Evolutionary conservation across 108 stramenopile genomes (phyloP), one percentile per base, ranked within the genome.

Genomic region (Stephanodiscus triporus): DNA sequence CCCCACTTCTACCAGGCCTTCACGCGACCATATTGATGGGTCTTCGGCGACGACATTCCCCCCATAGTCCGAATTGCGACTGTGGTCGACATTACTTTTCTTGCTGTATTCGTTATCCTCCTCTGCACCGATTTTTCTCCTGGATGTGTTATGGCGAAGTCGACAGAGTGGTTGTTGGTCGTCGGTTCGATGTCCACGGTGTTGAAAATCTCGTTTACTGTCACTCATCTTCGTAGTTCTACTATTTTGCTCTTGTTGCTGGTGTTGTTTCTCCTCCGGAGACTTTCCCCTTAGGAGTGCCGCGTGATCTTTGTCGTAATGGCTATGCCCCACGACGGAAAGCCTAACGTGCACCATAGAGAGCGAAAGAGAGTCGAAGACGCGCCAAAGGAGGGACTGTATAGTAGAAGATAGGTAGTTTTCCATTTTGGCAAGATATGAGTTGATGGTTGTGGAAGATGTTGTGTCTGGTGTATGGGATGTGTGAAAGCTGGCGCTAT

Each of bases 1-100:
- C 17, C 78, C 78, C 47, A 79, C 24, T 54, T 79, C 78, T 40
- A 79, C 60, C 45, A 72, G 51, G 27, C 71, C 78, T 66, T 79
- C 78, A 9, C 36, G 29, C 7, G 66, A 26, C 70, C 70, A 71
- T 27, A 58, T 48, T 8, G 70, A 9, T 22, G 48, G 26, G 38
- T 71, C 71, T 58, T 79, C 78, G 48, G 32, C 51, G 40, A 62
- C 42, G 19, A 22, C 24, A 50, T 67, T 59, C 16, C 55, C 66
- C 49, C 0, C 24, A 38, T 40, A 4, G 45, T 32, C 66, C 48
- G 34, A 56, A 11, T 54, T 30, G 19, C 20, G 45, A 32, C 37
- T 49, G 38, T 62, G 42, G 40, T 54, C 30, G 16, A 34, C 38
- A 34, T 59, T 42, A 23, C 22, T 61, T 34, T 71, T 65, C 19